Percentiles rank a stretch among this genome's conserved stretches.
Conservation (phyloP, 352 stramenopile genomes). For the Pythium periplocum region DNA sequence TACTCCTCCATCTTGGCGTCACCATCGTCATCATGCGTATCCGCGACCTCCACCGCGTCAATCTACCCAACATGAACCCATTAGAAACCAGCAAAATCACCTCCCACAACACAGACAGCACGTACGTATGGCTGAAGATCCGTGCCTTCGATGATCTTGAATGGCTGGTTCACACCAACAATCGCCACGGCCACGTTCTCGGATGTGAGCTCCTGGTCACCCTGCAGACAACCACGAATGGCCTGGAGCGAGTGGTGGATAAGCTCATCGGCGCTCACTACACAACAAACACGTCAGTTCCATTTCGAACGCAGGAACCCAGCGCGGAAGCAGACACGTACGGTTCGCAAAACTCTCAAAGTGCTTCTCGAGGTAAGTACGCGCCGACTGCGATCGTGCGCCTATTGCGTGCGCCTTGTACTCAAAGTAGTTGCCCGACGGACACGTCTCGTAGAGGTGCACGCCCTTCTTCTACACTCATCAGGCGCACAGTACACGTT, state of each 20-base stretch:
- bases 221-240: slow-evolving; percentile 93
- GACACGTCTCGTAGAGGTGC: slow-evolving; percentile 98
- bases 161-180: slow-evolving; percentile 92
- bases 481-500: slow-evolving; percentile 4
- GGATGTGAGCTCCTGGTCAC: slow-evolving; percentile 93
- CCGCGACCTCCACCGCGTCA: slow-evolving; percentile 81
- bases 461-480: slow-evolving; percentile 91
- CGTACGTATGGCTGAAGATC: slow-evolving; percentile 93
- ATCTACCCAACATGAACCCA: slow-evolving; percentile 34
- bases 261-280: slow-evolving; percentile 92
- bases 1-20: slow-evolving; percentile 84
- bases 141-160: slow-evolving; percentile 92
- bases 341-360: slow-evolving; percentile 90
- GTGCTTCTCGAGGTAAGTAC: slow-evolving; percentile 99
- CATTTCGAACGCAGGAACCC: neutral
- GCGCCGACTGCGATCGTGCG: slow-evolving; percentile 93
- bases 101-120: slow-evolving; percentile 1
- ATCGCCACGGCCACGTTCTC: slow-evolving; percentile 92
- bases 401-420: slow-evolving; percentile 98
- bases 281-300: neutral
- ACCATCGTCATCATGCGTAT: slow-evolving; percentile 77
- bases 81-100: too few relatives aligned
- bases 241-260: slow-evolving; percentile 98
- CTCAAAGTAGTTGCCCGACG: slow-evolving; percentile 98
- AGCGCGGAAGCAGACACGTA: slow-evolving; percentile 25